Evolutionary conservation across 768 basidiomycete genomes (phyloP).

Genomic region (Lactifluus volemus): DNA sequence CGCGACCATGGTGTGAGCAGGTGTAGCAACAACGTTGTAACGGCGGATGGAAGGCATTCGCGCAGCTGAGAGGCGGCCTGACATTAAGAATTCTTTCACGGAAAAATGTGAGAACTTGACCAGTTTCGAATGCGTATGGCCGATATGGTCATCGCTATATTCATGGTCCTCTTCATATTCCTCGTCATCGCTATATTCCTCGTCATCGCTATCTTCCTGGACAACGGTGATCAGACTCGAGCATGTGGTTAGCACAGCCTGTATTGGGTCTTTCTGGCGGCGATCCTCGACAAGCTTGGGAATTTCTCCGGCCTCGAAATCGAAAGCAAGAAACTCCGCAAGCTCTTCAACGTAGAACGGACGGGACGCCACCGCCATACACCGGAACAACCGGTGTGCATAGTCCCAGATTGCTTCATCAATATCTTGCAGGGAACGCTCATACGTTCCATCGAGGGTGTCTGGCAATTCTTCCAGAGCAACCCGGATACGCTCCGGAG

Average conservation of each 20-base stretch:
- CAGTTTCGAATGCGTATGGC: too few species aligned
- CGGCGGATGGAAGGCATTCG: neutral
- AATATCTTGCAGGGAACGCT: neutral
- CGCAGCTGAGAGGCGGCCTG: neutral
- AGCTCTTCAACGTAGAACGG: neutral
- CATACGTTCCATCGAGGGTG: constrained; percentile 2
- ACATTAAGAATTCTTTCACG: neutral
- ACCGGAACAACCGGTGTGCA: neutral
- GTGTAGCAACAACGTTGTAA: neutral
- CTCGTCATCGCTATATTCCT: too few species aligned
- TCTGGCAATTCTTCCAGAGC: neutral
- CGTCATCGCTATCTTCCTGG: too few species aligned
- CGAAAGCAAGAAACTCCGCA: neutral
- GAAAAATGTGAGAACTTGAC: neutral
- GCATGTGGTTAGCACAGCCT: neutral
- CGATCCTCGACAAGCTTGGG: neutral
- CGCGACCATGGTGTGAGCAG: neutral
- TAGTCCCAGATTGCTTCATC: neutral
- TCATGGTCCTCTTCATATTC: too few species aligned
- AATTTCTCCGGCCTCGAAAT: neutral
- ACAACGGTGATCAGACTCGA: neutral
- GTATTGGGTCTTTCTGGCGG: neutral
- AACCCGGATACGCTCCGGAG: neutral
- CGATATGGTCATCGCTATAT: too few species aligned
- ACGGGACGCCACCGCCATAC: neutral